These are phyloP conservation scores for Lactarius quietus DNA, from an alignment of 768 basidiomycete genomes.

Conservation along the genomic window DNA sequence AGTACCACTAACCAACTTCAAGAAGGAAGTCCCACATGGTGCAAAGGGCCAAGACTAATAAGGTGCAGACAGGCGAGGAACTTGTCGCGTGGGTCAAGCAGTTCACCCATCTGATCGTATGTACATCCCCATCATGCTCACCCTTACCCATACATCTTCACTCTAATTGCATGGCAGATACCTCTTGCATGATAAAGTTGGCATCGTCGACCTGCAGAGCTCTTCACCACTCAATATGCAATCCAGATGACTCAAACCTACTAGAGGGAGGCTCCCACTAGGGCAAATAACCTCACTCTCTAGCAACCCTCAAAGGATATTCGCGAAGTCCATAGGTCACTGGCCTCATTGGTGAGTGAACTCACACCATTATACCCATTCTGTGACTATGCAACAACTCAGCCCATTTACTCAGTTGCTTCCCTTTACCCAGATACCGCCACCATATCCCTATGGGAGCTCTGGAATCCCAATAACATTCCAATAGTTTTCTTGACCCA, in stretches of 20 bases:
- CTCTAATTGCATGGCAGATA: too few relatives aligned
- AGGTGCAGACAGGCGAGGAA: too few relatives aligned
- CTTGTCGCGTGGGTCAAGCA: too few relatives aligned
- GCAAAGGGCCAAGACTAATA: slow-evolving; percentile 82
- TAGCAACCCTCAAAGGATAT: slow-evolving; percentile 33
- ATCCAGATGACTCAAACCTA: slow-evolving; percentile 33
- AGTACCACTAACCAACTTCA: slow-evolving; percentile 75
- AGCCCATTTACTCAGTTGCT: slow-evolving; percentile 15
- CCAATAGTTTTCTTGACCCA: slow-evolving; percentile 50
- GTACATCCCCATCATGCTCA: too few relatives aligned
- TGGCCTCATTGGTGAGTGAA: slow-evolving; percentile 70
- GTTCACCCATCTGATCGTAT: too few relatives aligned
- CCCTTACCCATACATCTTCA: too few relatives aligned
- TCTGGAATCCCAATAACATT: slow-evolving; percentile 77
- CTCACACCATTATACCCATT: too few relatives aligned
- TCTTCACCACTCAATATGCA: slow-evolving; percentile 30
- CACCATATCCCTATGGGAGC: slow-evolving; percentile 70
- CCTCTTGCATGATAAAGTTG: too few relatives aligned
- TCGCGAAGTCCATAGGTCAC: slow-evolving; percentile 53
- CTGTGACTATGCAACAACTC: slow-evolving; percentile 11
- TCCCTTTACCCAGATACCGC: slow-evolving; percentile 58
- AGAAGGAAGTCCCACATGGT: slow-evolving; percentile 83
- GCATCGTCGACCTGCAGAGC: too few relatives aligned
- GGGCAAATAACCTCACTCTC: slow-evolving; percentile 33
- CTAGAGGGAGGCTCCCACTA: slow-evolving; percentile 25